phyloP scores from a whole-genome alignment of 768 basidiomycete genomes.

The Hydnomerulius pinastri region DNA sequence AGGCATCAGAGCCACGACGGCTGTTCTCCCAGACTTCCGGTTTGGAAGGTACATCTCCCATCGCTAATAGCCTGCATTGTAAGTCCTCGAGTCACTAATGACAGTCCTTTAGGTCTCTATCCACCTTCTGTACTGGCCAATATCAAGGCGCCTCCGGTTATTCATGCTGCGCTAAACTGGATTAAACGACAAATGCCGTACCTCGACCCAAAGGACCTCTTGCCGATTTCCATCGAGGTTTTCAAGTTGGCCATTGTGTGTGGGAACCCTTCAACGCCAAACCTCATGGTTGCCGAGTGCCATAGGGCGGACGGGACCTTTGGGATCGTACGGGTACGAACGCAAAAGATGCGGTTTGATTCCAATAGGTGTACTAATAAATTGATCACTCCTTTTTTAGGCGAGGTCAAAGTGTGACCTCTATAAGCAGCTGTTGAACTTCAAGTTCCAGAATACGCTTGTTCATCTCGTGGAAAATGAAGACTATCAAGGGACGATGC shows the following conservation, averaged over 20 bases:
- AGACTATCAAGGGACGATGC: slow-evolving; percentile 69
- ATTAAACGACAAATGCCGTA: slow-evolving; percentile 63
- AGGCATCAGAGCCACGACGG: slow-evolving; percentile 36
- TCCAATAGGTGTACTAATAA: too few relatives aligned
- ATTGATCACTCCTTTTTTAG: slow-evolving; percentile 39
- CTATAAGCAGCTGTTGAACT: slow-evolving; percentile 76
- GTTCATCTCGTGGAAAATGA: slow-evolving; percentile 75
- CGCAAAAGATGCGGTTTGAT: too few relatives aligned
- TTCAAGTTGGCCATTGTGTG: slow-evolving; percentile 78
- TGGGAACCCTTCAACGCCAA: slow-evolving; percentile 86
- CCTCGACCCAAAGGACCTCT: slow-evolving; percentile 78
- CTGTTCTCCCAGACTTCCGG: slow-evolving; percentile 42
- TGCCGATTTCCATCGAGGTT: slow-evolving; percentile 83
- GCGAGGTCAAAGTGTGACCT: slow-evolving; percentile 79
- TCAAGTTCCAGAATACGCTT: slow-evolving; percentile 68
- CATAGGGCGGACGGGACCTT: slow-evolving; percentile 76
- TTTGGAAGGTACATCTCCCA: slow-evolving; percentile 36
- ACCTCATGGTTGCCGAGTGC: slow-evolving; percentile 81
- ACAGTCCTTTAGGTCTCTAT: slow-evolving; percentile 18
- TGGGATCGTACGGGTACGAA: slow-evolving; percentile 69
- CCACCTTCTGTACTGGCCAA: slow-evolving; percentile 27
- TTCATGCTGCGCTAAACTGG: slow-evolving; percentile 51
- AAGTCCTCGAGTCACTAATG: not conserved
- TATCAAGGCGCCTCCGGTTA: slow-evolving; percentile 30
- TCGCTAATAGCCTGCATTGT: too few relatives aligned